Percentiles rank a stretch among this genome's conserved stretches.
These are phyloP conservation scores for Oenanthe javanica DNA, from an alignment of 140 eudicot genomes.

Conservation along the genomic window DNA sequence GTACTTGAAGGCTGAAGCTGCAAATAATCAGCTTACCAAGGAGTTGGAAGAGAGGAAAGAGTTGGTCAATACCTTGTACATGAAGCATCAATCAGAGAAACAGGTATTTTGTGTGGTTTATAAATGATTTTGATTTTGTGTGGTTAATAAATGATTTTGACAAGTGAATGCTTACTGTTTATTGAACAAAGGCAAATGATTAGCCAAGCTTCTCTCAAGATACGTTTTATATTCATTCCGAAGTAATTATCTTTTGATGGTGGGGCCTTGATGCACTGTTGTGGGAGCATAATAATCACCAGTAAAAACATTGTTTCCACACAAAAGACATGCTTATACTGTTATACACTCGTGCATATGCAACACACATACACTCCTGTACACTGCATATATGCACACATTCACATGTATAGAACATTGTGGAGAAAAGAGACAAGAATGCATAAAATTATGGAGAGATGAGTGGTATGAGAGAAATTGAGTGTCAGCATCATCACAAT, in stretches of 20 bases:
- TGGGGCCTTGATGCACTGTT: background rate
- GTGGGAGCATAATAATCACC: background rate
- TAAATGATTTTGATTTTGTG: conserved; percentile 26
- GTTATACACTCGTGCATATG: background rate
- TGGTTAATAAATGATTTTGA: background rate
- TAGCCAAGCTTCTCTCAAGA: background rate
- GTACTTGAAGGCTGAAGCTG: conserved; percentile 56
- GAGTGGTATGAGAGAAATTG: background rate
- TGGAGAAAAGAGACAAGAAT: background rate
- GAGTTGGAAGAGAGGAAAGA: conserved; percentile 74
- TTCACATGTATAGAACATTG: background rate
- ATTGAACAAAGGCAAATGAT: background rate
- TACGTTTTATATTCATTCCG: background rate
- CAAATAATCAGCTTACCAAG: conserved; percentile 46
- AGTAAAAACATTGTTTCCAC: background rate
- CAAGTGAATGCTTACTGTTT: background rate
- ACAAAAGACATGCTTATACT: background rate
- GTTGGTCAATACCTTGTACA: conserved; percentile 53
- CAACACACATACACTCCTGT: background rate
- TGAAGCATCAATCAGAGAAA: conserved; percentile 77
- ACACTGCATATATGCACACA: background rate
- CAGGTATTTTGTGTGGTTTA: conserved; percentile 35
- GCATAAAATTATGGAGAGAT: background rate
- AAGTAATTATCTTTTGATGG: background rate
- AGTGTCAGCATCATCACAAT: background rate